A percentile compares a stretch with the other conserved stretches of the same genome.
Conservation (phyloP, 164 flowering plant species). For the Liriodendron chinense region DNA sequence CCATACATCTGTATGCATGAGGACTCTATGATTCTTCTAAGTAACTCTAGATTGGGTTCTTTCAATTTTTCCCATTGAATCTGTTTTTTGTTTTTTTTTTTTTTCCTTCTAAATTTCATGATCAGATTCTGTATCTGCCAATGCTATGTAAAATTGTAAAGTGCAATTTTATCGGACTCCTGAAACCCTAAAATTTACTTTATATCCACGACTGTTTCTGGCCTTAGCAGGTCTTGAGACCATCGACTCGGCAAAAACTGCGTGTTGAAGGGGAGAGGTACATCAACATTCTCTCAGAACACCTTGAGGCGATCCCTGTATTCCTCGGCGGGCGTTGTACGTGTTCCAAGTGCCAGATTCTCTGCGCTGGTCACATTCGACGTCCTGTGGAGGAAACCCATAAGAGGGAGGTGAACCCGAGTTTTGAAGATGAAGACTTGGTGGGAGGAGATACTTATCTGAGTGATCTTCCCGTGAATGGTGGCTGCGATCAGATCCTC, state of each 20-base stretch:
- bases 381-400: conserved; percentile 7
- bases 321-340: conserved; percentile 64
- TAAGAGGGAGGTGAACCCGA: conserved; percentile 1
- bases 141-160: too few species aligned
- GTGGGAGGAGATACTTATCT: conserved; percentile 12
- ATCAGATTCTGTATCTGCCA: neutral
- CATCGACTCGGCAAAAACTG: conserved; percentile 48
- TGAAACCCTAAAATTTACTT: too few species aligned
- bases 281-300: conserved; percentile 38
- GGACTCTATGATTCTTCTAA: too few species aligned
- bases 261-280: conserved; percentile 47
- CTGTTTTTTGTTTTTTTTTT: too few species aligned
- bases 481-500: conserved; percentile 39
- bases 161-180: neutral
- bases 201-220: neutral
- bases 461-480: conserved; percentile 14
- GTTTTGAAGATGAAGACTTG: conserved; percentile 12
- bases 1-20: too few species aligned
- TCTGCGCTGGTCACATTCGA: neutral
- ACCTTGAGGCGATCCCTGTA: conserved; percentile 41
- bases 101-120: neutral
- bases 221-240: conserved; percentile 49
- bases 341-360: conserved; percentile 40
- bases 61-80: too few species aligned
- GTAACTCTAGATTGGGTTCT: too few species aligned